Evolutionary conservation across 163 green algal genomes (phyloP), one percentile per base, ranked within the genome.

Genomic region (Scenedesmus sp.): DNA sequence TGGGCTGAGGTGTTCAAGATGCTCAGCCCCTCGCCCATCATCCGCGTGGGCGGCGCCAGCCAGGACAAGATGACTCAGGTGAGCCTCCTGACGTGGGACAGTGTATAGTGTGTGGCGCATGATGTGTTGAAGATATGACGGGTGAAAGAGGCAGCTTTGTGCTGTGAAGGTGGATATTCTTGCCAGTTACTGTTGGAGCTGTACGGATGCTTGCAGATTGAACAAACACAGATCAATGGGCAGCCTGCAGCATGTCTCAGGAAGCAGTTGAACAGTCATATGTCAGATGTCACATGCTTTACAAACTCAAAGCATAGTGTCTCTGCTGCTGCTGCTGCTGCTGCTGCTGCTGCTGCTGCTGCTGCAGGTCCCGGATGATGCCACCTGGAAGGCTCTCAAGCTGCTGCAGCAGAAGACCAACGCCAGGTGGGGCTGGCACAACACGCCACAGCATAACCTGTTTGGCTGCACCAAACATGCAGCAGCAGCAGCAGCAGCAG

Each of bases 31-130:
- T 86, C 64, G 8, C 90, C 90, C 2, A 84, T 93, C n/a, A 64
- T 93, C 0, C 67, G 90, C 8, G 15, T 93, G n/a, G 90, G 90
- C 1, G 90, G 90, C 34, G 90, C 90, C 12, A 87, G 55, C 7
- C 90, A 93, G 90, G 90, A 93, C 59, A 55, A 23, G 23, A 79
- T 93, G 90, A 81, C 70, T 52, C 70, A 54, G 70, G 70, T 79
- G 70, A 5, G 20, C 20, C 12, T 79, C 23, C 52, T 8, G 26
- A 16, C 26, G 62, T 76, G 16, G 34, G 34, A 76, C 18, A 34
- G n/a, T 16, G 8, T 10, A 64, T 10, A 9, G 8, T 64, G 59
- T 76, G n/a, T 18, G 15, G n/a, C 26, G 66, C 66, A 76, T 76
- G 66, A 12, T 76, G 15, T 34, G 59, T 9, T 34, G 16, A 76